Percentiles rank a stretch among this genome's conserved stretches.
phyloP scores from a whole-genome alignment of 306 rosid genomes.

The Quercus dentata region DNA sequence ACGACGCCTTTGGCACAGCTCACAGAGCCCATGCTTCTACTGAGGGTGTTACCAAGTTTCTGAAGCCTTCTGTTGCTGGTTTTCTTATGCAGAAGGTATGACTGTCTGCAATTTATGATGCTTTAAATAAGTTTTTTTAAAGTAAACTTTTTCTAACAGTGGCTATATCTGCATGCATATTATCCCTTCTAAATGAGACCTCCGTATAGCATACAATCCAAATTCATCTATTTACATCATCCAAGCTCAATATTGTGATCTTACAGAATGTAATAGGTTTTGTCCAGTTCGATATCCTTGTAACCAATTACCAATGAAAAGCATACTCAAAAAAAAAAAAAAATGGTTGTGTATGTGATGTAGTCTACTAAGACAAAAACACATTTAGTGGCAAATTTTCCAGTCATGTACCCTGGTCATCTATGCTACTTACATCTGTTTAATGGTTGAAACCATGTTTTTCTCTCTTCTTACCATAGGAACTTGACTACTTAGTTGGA shows the following conservation, averaged over 20 bases:
- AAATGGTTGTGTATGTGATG: no score
- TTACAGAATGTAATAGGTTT: neutral
- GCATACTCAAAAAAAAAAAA: no score
- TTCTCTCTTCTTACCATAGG: slow-evolving; percentile 44
- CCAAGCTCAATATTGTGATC: neutral
- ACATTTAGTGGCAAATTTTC: neutral
- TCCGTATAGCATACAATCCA: neutral
- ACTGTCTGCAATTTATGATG: neutral
- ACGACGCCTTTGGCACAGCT: slow-evolving; percentile 94
- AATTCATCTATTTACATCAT: neutral
- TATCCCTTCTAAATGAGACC: neutral
- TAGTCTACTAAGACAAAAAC: neutral
- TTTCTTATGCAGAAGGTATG: slow-evolving; percentile 90
- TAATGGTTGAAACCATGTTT: neutral
- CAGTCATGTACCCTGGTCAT: neutral
- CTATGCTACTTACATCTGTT: neutral
- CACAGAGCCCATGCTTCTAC: slow-evolving; percentile 98
- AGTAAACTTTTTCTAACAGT: neutral
- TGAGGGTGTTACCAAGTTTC: slow-evolving; percentile 77
- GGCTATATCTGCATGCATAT: neutral
- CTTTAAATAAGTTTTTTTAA: no score
- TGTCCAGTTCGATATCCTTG: neutral
- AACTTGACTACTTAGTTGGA: slow-evolving; percentile 86
- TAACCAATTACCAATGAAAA: neutral
- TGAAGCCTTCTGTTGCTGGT: slow-evolving; percentile 95